Evolutionary conservation across 2,329 filamentous ascomycete species (phyloP).

Genomic region (Pyrenochaeta sp.): DNA sequence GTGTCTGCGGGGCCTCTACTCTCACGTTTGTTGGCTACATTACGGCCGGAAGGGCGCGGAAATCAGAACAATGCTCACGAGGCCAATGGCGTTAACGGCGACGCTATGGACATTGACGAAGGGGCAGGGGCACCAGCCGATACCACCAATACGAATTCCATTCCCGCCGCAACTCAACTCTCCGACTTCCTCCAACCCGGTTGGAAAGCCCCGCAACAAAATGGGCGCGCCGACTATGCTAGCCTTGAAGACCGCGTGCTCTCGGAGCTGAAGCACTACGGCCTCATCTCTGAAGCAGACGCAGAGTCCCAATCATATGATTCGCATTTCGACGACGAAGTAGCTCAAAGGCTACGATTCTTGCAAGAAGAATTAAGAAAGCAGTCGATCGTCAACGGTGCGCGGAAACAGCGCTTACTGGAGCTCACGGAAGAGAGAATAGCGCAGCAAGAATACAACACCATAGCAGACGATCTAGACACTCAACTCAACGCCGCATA

Average conservation of each 20-base stretch:
- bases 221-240: constrained; percentile 78
- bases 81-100: constrained; percentile 62
- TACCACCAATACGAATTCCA: constrained; percentile 45
- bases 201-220: constrained; percentile 79
- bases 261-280: constrained; percentile 89
- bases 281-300: constrained; percentile 80
- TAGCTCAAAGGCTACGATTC: constrained; percentile 85
- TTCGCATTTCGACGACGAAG: constrained; percentile 90
- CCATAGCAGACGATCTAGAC: constrained; percentile 96
- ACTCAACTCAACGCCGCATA: constrained; percentile 94
- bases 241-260: constrained; percentile 91
- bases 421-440: constrained; percentile 92
- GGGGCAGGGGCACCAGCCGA: constrained; percentile 46
- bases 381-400: constrained; percentile 86
- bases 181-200: constrained; percentile 76
- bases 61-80: constrained; percentile 64
- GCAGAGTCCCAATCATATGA: constrained; percentile 78
- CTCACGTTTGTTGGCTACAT: constrained; percentile 78
- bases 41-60: constrained; percentile 78
- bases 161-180: constrained; percentile 79
- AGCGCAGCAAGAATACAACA: constrained; percentile 96
- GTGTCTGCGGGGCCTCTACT: constrained; percentile 89
- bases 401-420: constrained; percentile 84
- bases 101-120: constrained; percentile 57
- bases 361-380: constrained; percentile 84